phyloP scores from a whole-genome alignment of 129 eudicot genomes.

The Flaveria trinervia region DNA sequence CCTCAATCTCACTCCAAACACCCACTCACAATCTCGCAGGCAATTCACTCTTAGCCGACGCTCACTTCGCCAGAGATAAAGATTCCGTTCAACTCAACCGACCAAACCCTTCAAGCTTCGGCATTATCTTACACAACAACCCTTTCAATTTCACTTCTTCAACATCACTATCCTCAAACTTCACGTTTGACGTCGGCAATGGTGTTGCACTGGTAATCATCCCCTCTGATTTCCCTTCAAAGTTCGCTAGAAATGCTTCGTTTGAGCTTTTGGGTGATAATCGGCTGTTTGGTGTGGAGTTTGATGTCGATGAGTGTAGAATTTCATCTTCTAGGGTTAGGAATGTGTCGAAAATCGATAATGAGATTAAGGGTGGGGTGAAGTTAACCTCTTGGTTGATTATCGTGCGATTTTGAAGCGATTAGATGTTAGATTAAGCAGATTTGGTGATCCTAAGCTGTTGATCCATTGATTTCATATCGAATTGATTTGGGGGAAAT shows the following conservation, averaged over 20 bases:
- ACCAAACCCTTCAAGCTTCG: slow-evolving; percentile 41
- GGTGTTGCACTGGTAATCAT: slow-evolving; percentile 50
- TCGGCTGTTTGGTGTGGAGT: slow-evolving; percentile 46
- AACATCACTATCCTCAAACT: slow-evolving; percentile 59
- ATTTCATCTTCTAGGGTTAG: slow-evolving; percentile 47
- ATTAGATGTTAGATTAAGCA: slow-evolving; percentile 60
- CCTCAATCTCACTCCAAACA: slow-evolving; percentile 37
- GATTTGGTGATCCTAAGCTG: slow-evolving; percentile 45
- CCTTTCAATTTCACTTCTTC: slow-evolving; percentile 41
- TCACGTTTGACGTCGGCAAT: slow-evolving; percentile 58
- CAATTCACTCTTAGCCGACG: slow-evolving; percentile 54
- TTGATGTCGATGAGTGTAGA: slow-evolving; percentile 45
- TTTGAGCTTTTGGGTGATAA: slow-evolving; percentile 39
- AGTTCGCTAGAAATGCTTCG: slow-evolving; percentile 21
- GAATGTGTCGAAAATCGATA: slow-evolving; percentile 40
- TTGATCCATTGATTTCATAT: slow-evolving; percentile 48
- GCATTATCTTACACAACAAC: slow-evolving; percentile 41
- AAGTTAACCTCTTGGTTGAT: slow-evolving; percentile 59
- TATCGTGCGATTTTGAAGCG: slow-evolving; percentile 63
- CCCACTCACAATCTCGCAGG: slow-evolving; percentile 32
- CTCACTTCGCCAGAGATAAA: slow-evolving; percentile 37
- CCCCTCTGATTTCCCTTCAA: slow-evolving; percentile 37
- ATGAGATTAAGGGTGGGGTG: slow-evolving; percentile 45
- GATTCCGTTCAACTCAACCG: slow-evolving; percentile 47
- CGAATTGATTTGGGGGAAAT: slow-evolving; percentile 48